phyloP scores from a whole-genome alignment of 2,329 filamentous ascomycete genomes.

The Aspergillus versicolor region DNA sequence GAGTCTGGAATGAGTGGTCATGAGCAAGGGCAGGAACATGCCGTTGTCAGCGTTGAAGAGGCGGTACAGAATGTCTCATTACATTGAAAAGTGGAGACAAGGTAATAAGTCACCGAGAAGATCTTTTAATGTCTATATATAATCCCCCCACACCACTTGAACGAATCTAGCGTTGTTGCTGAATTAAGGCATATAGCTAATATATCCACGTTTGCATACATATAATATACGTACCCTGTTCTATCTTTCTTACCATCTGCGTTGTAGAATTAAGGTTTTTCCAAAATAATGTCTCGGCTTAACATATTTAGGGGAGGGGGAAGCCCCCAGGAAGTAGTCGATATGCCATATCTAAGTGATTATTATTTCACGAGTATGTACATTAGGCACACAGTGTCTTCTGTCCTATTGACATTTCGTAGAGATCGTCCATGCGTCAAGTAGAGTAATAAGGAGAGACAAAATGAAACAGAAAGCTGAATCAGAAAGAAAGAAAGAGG shows the following conservation, averaged over 20 bases:
- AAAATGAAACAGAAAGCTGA: too few relatives aligned
- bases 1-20: neutral
- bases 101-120: neutral
- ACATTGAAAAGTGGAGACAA: neutral
- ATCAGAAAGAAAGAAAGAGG: neutral
- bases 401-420: neutral
- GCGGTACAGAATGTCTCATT: conserved; percentile 35
- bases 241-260: neutral
- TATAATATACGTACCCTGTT: neutral
- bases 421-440: neutral
- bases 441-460: neutral
- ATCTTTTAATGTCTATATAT: neutral
- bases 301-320: too few relatives aligned
- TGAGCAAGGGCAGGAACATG: neutral
- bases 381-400: neutral
- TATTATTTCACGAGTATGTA: neutral
- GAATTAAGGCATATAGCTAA: neutral
- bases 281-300: too few relatives aligned
- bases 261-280: neutral
- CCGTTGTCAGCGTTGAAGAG: conserved; percentile 32
- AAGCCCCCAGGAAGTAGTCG: neutral
- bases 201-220: neutral
- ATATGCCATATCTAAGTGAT: neutral
- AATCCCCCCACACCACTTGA: neutral
- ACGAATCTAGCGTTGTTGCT: neutral